Percentiles rank a stretch among this genome's conserved stretches.
Evolutionary conservation across 139 green algal species (phyloP).

Genomic region (Pseudopediastrum boryanum): DNA sequence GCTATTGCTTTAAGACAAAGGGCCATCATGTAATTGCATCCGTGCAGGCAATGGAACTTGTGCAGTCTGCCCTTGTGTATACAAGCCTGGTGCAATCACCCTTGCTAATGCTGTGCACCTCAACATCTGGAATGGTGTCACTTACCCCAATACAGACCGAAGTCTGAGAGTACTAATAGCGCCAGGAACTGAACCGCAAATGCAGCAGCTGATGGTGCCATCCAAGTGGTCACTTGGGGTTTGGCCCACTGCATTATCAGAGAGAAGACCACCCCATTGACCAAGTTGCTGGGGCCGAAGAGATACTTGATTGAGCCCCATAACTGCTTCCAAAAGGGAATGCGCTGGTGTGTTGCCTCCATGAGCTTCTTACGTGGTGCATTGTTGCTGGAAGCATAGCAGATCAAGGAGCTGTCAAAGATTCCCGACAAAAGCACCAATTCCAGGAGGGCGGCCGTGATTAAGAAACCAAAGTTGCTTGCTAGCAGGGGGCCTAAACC

Average conservation of each 20-base stretch:
- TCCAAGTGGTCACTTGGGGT: background rate
- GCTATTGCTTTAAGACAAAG: too few species aligned
- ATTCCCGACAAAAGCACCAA: background rate
- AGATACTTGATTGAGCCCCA: background rate
- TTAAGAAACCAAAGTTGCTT: conserved; percentile 2
- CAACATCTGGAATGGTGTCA: too few species aligned
- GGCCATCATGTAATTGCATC: too few species aligned
- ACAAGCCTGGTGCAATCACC: too few species aligned
- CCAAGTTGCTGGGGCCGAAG: background rate
- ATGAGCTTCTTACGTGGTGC: conserved; percentile 3
- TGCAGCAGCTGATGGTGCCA: background rate
- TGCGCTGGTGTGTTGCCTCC: conserved; percentile 10
- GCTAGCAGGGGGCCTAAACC: conserved; percentile 5
- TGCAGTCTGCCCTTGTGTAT: too few species aligned
- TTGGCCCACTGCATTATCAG: conserved; percentile 11
- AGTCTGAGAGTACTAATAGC: conserved; percentile 17
- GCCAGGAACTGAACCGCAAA: conserved; percentile 11
- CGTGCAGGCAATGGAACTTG: too few species aligned
- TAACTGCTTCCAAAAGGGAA: conserved; percentile 15
- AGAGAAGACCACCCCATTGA: background rate
- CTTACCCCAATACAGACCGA: conserved; percentile 36
- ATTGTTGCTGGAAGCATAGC: background rate
- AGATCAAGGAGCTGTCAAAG: conserved; percentile 1
- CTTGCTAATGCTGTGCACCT: too few species aligned
- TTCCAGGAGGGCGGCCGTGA: background rate